Conservation (phyloP, 352 stramenopile genomes). For the Elongisporangium senticosum region DNA sequence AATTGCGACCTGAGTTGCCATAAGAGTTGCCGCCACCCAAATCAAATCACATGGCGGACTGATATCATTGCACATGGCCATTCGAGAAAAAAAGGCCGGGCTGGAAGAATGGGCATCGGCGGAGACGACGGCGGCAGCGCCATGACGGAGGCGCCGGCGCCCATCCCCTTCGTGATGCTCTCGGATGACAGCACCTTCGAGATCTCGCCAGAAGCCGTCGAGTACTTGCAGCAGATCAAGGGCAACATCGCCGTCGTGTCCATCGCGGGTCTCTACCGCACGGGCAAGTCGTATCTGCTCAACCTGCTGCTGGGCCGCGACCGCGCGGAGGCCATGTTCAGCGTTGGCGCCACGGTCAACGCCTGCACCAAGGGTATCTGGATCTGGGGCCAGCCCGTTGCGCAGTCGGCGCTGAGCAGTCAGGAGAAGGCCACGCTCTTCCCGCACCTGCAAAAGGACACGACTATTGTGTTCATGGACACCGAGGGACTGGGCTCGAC, state of each 20-base stretch:
- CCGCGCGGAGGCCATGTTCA: constrained; percentile 60
- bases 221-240: constrained; percentile 57
- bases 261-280: constrained; percentile 71
- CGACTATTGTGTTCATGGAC: constrained; percentile 67
- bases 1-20: neutral
- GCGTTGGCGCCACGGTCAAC: constrained; percentile 63
- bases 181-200: constrained; percentile 60
- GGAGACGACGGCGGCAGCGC: neutral
- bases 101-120: neutral
- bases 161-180: constrained; percentile 71
- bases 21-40: neutral
- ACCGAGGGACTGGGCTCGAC: constrained; percentile 68
- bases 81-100: neutral
- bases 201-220: constrained; percentile 44
- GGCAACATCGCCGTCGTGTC: constrained; percentile 58
- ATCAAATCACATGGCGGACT: no score
- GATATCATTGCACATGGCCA: neutral
- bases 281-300: constrained; percentile 76
- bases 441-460: constrained; percentile 38
- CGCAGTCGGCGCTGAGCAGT: constrained; percentile 9
- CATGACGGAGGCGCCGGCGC: constrained; percentile 14
- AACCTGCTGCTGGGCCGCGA: constrained; percentile 56
- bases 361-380: constrained; percentile 81
- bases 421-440: constrained; percentile 14
- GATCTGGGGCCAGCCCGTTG: constrained; percentile 63